Base-by-base conservation (phyloP, 768 basidiomycete species). In the Sarcodon aspratus region DNA sequence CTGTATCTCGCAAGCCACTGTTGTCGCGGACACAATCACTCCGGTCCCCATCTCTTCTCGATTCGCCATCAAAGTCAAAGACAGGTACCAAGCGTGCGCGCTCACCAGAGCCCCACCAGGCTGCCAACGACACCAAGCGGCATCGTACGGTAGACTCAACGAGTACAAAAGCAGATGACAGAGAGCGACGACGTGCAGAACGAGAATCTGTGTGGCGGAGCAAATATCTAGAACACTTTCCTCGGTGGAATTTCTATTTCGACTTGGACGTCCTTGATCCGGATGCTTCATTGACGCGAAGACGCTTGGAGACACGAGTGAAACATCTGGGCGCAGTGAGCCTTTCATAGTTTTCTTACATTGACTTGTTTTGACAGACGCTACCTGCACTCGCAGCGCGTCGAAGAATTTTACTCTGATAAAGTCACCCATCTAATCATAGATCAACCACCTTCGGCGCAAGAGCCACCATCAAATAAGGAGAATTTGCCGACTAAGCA, bases 351-450 rank as follows among this genome's bases (percentile, higher is more conserved):
- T 11, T 35, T 7, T 36, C 45, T 17, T 48, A 31, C 21, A 45
- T 9, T 17, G 46, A 32, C 44, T n/a, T 37, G 42, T 36, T 27
- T 47, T 48, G 13, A 38, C 7, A 37, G 37, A 42, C 51, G 49
- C 34, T 47, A 48, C 40, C n/a, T 12, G 37, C 45, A 40, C 46
- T 15, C 50, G 34, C 58, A 98, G 96, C 72, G 71, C 49, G 76
- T 91, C 49, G 90, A 95, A 45, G 76, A 81, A 52, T 96, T 96
- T 72, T 94, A 97, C 64, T 89, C 86, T 32, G 80, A 74, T 44
- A 74, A 79, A 44, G 79, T 95, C 21, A 93, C 92, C 0, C 95
- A 98, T 67, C 73, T 97, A 53, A 82, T 95, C 60, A 87, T 85
- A 47, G 75, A 85, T 57, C 70, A 72, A 48, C 61, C 53, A 65